Evolutionary conservation across 805 yeast genomes (phyloP).

Genomic region (Candida nemodendra): DNA sequence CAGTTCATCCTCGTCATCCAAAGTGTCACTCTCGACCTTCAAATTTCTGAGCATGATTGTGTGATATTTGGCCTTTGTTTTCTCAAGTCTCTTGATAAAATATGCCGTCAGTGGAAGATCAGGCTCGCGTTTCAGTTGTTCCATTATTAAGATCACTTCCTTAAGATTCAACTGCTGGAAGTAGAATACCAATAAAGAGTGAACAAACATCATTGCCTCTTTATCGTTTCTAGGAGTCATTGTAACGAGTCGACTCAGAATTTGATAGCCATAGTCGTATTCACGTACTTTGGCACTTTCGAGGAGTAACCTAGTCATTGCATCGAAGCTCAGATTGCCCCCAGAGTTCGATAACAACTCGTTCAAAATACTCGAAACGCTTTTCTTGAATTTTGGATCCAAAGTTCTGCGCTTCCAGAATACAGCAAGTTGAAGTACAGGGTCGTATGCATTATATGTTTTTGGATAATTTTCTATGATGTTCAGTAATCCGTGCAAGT

Average conservation of each 20-base stretch:
- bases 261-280: constrained; percentile 9
- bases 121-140: constrained; percentile 14
- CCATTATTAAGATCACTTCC: constrained; percentile 14
- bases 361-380: constrained; percentile 7
- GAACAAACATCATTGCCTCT: constrained; percentile 13
- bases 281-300: constrained; percentile 11
- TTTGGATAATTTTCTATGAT: constrained; percentile 15
- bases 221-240: constrained; percentile 12
- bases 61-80: constrained; percentile 1
- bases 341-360: constrained; percentile 2
- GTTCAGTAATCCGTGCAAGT: constrained; percentile 14
- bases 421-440: constrained; percentile 16
- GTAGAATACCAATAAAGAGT: constrained; percentile 14
- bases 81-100: constrained; percentile 12
- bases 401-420: constrained; percentile 23
- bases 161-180: constrained; percentile 13
- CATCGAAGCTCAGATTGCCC: constrained; percentile 2
- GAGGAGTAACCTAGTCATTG: constrained; percentile 9
- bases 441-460: constrained; percentile 9
- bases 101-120: constrained; percentile 10
- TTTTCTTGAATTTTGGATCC: constrained; percentile 7
- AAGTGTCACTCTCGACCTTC: background rate
- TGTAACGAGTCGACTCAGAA: constrained; percentile 10
- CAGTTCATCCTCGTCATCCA: background rate
- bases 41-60: background rate